Base-by-base conservation (phyloP, 2,329 filamentous ascomycete species). In the Cadophora gregata region DNA sequence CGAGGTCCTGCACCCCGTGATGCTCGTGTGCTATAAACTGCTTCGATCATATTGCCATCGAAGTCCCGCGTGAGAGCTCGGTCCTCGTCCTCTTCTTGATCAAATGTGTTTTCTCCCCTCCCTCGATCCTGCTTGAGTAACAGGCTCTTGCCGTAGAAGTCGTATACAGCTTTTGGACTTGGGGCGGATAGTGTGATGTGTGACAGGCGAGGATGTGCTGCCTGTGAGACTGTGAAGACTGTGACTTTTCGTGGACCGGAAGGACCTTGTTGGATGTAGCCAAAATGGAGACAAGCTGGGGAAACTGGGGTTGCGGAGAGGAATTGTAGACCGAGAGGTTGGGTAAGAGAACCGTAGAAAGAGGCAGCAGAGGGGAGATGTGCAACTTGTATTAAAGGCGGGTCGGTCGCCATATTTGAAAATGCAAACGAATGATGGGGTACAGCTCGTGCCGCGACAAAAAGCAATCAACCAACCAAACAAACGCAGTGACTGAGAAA, bases 1-100 rank as follows among this genome's bases (percentile, higher is more conserved):
- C 9, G 25, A 25, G 21, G 27, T 21, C 12, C 42, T 2, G n/a
- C 25, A 9, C n/a, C 64, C 47, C 61, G 61, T 38, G 63, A 62
- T 25, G 64, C 83, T 25, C 55, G 51, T 6, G 60, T 55, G 38
- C 19, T 38, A 24, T 65, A 67, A 10, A 94, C 87, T 33, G 92
- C 90, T 76, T 96, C 92, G 76, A 97, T 88, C 72, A 86, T 91
- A 80, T 97, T 96, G 60, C 92, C 92, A 80, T 97, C 93, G 63
- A 92, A 85, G 78, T 97, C 93, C 67, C 88, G 85, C 48, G 93
- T 88, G 83, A 81, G 87, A 81, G 79, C 66, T 51, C 67, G 50
- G 12, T 68, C 67, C 14, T 67, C 67, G n/a, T 69, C 55, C 9
- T 65, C 62, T 38, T 50, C 45, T 14, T 66, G 68, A n/a, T 66